Evolutionary conservation across 495 filamentous ascomycete species (phyloP), one percentile per base, ranked within the genome.

Genomic region (Tuber aestivum): DNA sequence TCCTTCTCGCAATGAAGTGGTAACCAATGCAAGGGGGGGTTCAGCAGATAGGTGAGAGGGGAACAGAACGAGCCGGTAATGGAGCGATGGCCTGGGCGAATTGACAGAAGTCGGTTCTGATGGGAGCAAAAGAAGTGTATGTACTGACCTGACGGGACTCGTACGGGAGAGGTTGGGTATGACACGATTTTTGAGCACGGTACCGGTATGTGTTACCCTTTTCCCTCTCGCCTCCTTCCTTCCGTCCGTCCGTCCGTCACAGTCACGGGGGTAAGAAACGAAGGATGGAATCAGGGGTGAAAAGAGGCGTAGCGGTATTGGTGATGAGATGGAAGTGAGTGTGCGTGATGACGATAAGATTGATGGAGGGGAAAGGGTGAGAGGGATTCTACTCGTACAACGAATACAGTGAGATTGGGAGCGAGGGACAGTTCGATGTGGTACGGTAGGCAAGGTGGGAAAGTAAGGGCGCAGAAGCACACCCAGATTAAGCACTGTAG

Each of bases 321-420:
- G 27, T 65, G 32, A 65, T 32, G n/a, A 65, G 56, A 65, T 65
- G 56, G 56, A 65, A 65, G 56, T 32, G 56, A 65, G 56, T 65
- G 56, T 32, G 27, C n/a, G 56, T 32, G 27, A 65, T 32, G 56
- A 65, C 14, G 56, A 65, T 65, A 65, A 65, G 18, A 65, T 32
- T 65, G 56, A 65, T 18, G 56, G 56, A 32, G 23, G 23, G 27
- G 56, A 12, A 65, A 65, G 27, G 56, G 27, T 32, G 56, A 27
- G 56, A 65, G 12, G 14, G 7, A 32, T 65, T 65, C 56, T 65
- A 65, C 56, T n/a, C n/a, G n/a, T n/a, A n/a, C n/a, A 65, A 18
- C 56, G 32, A 32, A 65, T 65, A 65, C 56, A 65, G 56, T 65
- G 12, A 65, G n/a, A 65, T 65, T 65, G 27, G 27, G 56, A 65